Evolutionary conservation across 163 green algal species (phyloP), one percentile per base, ranked within the genome.

Genomic region (Scenedesmus sp.): DNA sequence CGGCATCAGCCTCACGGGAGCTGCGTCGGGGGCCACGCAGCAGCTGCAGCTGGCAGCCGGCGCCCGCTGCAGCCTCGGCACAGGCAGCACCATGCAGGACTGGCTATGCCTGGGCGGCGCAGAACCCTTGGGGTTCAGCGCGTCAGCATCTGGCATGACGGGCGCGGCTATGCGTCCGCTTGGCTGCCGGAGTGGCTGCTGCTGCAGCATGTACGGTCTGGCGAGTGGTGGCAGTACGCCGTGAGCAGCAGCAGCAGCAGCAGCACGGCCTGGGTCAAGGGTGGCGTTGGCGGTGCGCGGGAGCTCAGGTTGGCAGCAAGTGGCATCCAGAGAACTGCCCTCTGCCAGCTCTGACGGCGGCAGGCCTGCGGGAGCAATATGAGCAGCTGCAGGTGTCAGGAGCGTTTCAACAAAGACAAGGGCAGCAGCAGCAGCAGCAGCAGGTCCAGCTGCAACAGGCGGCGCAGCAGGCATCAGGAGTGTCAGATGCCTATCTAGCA

Each of bases 111-210:
- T 90, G n/a, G 13, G 13, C 37, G 44, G 5, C 44, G 18, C 72
- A 42, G 85, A 90, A 5, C 85, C 49, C 15, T 82, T 33, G 44
- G 70, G 85, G 5, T 85, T 90, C 12, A 59, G 18, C 16, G 46
- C 1, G 37, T 76, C 13, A 85, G 43, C 0, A 24, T 89, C 3
- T 72, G 43, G 59, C 85, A 89, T 35, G 85, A 83, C 24, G 85
- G 85, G 10, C 16, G 6, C 30, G 68, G 43, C 7, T 89, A 89
- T 37, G 37, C 65, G 10, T 72, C 65, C 42, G 85, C 85, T 9
- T 89, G 85, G 85, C 42, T 89, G 68, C 40, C 73, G 65, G 68
- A 89, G 35, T 89, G 85, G 85, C 44, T 89, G 16, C 18, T 89
- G 73, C 30, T 89, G 85, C 85, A 89, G 68, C 85, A 73, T 70